Evolutionary conservation across 192 early-diverging fungal genomes (phyloP).

Genomic region (Coemansia sp.): DNA sequence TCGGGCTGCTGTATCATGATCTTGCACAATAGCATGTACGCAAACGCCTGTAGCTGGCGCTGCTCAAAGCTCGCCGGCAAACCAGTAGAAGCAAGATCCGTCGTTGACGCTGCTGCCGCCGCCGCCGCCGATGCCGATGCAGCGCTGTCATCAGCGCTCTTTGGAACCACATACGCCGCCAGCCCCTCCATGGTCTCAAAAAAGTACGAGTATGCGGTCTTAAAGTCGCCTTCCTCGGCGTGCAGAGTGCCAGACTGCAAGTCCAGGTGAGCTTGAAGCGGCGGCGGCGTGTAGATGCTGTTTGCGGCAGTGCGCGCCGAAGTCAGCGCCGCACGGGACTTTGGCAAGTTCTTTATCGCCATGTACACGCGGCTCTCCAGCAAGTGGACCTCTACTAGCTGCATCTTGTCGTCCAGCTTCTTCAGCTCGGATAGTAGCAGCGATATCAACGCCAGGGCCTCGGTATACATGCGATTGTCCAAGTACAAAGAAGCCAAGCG

Average conservation of each 20-base stretch:
- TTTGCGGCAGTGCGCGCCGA: slow-evolving; percentile 96
- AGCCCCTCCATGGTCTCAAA: slow-evolving; percentile 96
- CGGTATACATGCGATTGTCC: slow-evolving; percentile 93
- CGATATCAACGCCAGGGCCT: slow-evolving; percentile 78
- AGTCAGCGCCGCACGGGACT: slow-evolving; percentile 91
- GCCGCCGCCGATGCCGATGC: neutral
- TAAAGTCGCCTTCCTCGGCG: slow-evolving; percentile 98
- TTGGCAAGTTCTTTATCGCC: slow-evolving; percentile 87
- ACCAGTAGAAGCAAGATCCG: neutral
- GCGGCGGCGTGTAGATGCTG: slow-evolving; percentile 94
- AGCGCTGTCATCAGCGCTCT: slow-evolving; percentile 7
- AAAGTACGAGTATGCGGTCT: slow-evolving; percentile 98
- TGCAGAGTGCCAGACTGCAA: slow-evolving; percentile 97
- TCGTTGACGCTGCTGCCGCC: neutral
- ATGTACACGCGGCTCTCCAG: slow-evolving; percentile 93
- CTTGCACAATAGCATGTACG: slow-evolving; percentile 99
- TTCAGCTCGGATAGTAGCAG: slow-evolving; percentile 93
- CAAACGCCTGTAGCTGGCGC: slow-evolving; percentile 83
- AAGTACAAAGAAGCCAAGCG: slow-evolving; percentile 85
- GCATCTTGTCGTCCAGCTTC: slow-evolving; percentile 97
- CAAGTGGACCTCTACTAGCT: slow-evolving; percentile 94
- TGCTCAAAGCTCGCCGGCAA: slow-evolving; percentile 30
- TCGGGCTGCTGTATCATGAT: slow-evolving; percentile 98
- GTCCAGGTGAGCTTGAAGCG: slow-evolving; percentile 93
- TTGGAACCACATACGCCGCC: slow-evolving; percentile 51